Base-by-base conservation (phyloP, 352 stramenopile genomes). In the Elongisporangium undulatum region DNA sequence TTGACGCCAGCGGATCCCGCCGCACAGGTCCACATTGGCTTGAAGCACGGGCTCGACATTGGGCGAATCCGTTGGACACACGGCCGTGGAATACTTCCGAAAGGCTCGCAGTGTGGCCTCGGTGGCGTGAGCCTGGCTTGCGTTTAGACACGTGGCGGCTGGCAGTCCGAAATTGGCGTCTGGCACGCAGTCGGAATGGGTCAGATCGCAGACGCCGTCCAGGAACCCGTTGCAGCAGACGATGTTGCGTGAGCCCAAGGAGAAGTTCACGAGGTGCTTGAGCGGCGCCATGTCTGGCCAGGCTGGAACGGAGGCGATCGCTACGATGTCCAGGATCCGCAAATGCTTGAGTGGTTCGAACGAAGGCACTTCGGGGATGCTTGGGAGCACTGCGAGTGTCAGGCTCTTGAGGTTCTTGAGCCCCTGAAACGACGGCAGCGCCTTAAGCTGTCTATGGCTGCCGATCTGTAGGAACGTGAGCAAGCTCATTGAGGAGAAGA, bases 141-240 rank as follows among this genome's bases (percentile, higher is more conserved):
- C 45, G 15, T 60, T 17, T 19, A 77, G 34, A 22, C 72, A 77
- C 0, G 53, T 62, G 1, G 53, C 59, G 6, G 15, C 17, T 20
- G 60, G 45, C 1, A 64, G 16, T 5, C 6, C 5, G 2, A 55
- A 26, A 0, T 34, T 38, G 1, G 50, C 26, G 38, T 57, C 52
- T 12, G 39, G 50, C 15, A 62, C 19, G 34, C 73, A 77, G 22
- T 79, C 61, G 48, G 72, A 77, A 55, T 69, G 65, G 22, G 7
- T 61, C 16, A 72, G 51, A 56, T 70, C 63, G 55, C 62, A 82
- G 50, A 55, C 60, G 1, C 64, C 61, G 0, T 65, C 73, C 3
- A 62, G 59, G 57, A 64, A 75, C 8, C 70, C 68, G 45, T 79
- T 75, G 62, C 68, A 79, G 63, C 71, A 79, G 49, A 79, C 60